Base-by-base conservation (phyloP, 1,284 basidiomycete species). In the Austropuccinia psidii region DNA sequence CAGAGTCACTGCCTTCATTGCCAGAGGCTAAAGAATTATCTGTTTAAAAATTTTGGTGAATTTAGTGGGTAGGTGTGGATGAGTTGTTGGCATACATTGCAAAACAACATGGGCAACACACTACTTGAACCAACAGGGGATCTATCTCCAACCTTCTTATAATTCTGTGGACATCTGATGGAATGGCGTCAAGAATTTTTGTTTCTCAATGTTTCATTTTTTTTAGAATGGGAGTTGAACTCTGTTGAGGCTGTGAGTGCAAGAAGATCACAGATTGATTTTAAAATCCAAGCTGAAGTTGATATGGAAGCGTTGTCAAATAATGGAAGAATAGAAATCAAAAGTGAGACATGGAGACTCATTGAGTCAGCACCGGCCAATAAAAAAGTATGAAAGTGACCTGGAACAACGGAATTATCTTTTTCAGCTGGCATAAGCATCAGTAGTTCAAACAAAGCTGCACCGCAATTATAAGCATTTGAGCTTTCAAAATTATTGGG, bases 31-130 rank as follows among this genome's bases (percentile, higher is more conserved):
- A 39, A 35, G 37, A 33, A 11, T 27, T 13, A 39, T 60, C 29
- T 39, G 17, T n/a, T 52, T 15, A 21, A 24, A 24, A 13, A n/a
- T 24, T 11, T 33, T n/a, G 31, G 57, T n/a, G n/a, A 13, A 60
- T 27, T 35, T 35, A 60, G n/a, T 39, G 6, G 3, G 33, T n/a
- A 6, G 41, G 27, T 17, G 60, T 24, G 11, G 24, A 31, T 11
- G 4, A 8, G 29, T 60, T 3, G 35, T 31, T 19, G 11, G 60
- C 41, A 31, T 64, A 64, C 60, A 64, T 64, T 2, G 60, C 60
- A n/a, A 64, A 64, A 27, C 60, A 64, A n/a, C 27, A 13, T 17
- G 60, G 60, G 27, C 60, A 64, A 29, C 60, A 64, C 11, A 64
- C 27, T 7, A 45, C 27, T 2, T 24, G 21, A 31, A 9, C 33